phyloP scores from a whole-genome alignment of 805 yeast species.

The Torulaspora microellipsoides region DNA sequence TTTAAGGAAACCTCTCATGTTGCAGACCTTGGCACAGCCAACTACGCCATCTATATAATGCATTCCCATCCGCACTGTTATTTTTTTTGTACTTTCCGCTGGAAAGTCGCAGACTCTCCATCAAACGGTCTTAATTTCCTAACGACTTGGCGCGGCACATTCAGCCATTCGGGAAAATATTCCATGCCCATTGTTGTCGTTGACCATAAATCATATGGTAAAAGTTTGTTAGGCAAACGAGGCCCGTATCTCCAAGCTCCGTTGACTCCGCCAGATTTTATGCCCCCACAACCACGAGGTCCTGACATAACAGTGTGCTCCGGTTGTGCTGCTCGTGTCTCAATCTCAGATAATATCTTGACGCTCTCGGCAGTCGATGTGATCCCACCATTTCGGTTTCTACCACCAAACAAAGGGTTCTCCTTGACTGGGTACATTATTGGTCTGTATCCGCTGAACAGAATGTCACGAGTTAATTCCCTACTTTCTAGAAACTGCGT shows the following conservation, averaged over 20 bases:
- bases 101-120: conserved; percentile 7
- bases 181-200: conserved; percentile 32
- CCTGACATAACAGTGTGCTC: conserved; percentile 19
- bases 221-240: conserved; percentile 18
- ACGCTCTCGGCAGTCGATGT: background rate
- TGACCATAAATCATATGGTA: conserved; percentile 30
- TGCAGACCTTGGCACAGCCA: too few species aligned
- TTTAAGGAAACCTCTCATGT: background rate
- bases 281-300: conserved; percentile 30
- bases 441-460: conserved; percentile 34
- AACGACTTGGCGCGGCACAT: conserved; percentile 25
- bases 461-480: conserved; percentile 28
- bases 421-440: conserved; percentile 32
- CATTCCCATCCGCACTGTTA: background rate
- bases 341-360: background rate
- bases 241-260: conserved; percentile 33
- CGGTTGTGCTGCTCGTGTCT: background rate
- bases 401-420: conserved; percentile 28
- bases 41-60: too few species aligned
- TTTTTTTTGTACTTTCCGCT: conserved; percentile 1
- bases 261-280: conserved; percentile 30
- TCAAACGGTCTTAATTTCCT: conserved; percentile 29
- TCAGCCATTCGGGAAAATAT: conserved; percentile 31
- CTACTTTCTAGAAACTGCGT: conserved; percentile 29
- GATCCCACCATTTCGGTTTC: conserved; percentile 10